phyloP scores from a whole-genome alignment of 495 filamentous ascomycete genomes.

The Penicillium nucicola region DNA sequence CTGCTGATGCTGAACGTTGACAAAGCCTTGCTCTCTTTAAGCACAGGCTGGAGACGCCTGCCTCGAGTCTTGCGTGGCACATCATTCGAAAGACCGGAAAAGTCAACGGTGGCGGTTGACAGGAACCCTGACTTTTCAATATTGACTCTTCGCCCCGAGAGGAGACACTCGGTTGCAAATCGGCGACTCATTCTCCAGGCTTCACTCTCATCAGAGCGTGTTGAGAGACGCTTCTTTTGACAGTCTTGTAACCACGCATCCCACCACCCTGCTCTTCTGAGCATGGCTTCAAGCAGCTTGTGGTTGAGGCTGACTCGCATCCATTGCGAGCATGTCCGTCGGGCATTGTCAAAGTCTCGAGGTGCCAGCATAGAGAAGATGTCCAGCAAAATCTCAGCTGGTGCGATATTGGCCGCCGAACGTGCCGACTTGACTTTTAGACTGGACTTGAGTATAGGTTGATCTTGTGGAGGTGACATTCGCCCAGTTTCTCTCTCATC shows the following conservation, averaged over 20 bases:
- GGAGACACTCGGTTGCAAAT: constrained; percentile 60
- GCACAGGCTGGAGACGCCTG: not conserved
- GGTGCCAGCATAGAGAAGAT: constrained; percentile 56
- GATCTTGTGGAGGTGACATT: not conserved
- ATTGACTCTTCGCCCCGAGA: constrained; percentile 46
- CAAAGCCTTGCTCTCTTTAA: not conserved
- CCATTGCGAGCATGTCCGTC: constrained; percentile 65
- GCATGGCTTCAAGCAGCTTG: constrained; percentile 49
- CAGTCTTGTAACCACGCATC: constrained; percentile 40
- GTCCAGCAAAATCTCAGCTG: constrained; percentile 60
- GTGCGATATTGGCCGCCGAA: constrained; percentile 42
- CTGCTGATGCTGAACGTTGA: constrained; percentile 53
- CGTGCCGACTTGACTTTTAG: not conserved
- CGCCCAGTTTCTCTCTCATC: not conserved
- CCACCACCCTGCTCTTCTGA: constrained; percentile 61
- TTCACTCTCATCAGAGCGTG: constrained; percentile 29
- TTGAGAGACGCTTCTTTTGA: constrained; percentile 18
- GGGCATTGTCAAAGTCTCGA: constrained; percentile 62
- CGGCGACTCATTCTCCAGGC: constrained; percentile 59
- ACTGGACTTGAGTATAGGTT: not conserved
- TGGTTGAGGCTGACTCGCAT: constrained; percentile 59
- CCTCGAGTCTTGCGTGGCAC: constrained; percentile 9
- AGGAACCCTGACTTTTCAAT: constrained; percentile 44
- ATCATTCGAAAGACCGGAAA: constrained; percentile 25
- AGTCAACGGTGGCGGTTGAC: constrained; percentile 31